Percentiles rank a stretch among this genome's conserved stretches.
phyloP scores from a whole-genome alignment of 2,329 filamentous ascomycete species.

The Fusarium odoratissimum region DNA sequence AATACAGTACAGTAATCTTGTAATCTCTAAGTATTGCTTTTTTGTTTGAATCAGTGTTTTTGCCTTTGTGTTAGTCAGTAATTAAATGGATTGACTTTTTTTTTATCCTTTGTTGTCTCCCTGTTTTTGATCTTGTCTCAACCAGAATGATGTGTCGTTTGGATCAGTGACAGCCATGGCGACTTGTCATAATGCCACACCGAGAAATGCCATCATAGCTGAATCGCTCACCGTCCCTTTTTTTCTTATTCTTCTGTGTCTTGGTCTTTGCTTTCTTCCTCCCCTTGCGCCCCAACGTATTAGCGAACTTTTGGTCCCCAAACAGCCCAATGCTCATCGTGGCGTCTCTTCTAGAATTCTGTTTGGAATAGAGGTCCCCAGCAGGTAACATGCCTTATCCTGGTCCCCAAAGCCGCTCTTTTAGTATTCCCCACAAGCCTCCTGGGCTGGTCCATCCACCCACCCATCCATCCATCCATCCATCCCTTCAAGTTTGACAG shows the following conservation, averaged over 20 bases:
- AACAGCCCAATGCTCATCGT: constrained; percentile 23
- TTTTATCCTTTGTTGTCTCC: constrained; percentile 21
- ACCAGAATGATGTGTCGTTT: constrained; percentile 32
- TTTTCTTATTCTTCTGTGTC: background rate
- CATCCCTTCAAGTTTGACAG: constrained; percentile 33
- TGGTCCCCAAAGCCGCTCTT: constrained; percentile 32
- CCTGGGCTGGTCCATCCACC: constrained; percentile 23
- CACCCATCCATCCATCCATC: background rate
- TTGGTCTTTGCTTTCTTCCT: constrained; percentile 15
- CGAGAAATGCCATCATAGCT: constrained; percentile 36
- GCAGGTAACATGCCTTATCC: constrained; percentile 33
- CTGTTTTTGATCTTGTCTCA: constrained; percentile 34
- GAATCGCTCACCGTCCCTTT: constrained; percentile 36
- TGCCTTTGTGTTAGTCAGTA: constrained; percentile 10
- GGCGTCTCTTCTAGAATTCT: constrained; percentile 45
- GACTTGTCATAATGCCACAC: constrained; percentile 40
- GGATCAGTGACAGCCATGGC: constrained; percentile 14
- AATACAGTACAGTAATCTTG: background rate
- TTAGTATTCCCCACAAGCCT: constrained; percentile 42
- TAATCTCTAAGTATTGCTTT: constrained; percentile 25
- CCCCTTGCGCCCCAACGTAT: constrained; percentile 25
- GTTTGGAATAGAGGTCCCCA: constrained; percentile 43
- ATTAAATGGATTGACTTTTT: background rate
- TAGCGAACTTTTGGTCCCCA: constrained; percentile 16
- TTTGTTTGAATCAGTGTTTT: constrained; percentile 27